A percentile compares a stretch with the other conserved stretches of the same genome.
Evolutionary conservation across 139 green algal species (phyloP).

Genomic region (Chlorella sp.): DNA sequence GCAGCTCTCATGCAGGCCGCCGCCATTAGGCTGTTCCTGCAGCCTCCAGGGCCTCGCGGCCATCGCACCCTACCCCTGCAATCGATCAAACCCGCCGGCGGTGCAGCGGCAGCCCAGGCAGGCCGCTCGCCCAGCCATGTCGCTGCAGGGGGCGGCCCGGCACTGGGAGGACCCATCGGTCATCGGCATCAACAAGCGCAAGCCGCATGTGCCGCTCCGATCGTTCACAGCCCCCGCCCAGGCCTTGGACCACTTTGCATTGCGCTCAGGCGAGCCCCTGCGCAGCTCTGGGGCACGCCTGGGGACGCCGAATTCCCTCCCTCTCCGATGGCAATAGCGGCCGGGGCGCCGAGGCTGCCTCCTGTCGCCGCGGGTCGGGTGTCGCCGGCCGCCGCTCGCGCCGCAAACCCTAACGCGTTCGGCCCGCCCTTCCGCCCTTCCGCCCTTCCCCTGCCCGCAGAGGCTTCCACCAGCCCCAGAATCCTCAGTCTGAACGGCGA

Average conservation of each 20-base stretch:
- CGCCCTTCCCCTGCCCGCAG: not conserved
- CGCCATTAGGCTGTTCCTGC: too few relatives aligned
- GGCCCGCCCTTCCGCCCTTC: not conserved
- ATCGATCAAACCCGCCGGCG: too few relatives aligned
- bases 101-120: too few relatives aligned
- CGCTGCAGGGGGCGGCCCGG: not conserved
- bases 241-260: slow-evolving; percentile 1
- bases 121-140: too few relatives aligned
- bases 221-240: slow-evolving; percentile 56
- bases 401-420: not conserved
- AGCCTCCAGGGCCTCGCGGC: too few relatives aligned
- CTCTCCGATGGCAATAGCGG: not conserved
- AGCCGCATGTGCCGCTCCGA: slow-evolving; percentile 66
- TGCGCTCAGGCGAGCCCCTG: not conserved
- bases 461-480: not conserved
- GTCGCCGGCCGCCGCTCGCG: not conserved
- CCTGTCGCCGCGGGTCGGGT: not conserved
- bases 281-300: too few relatives aligned
- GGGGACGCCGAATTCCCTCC: too few relatives aligned
- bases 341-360: not conserved
- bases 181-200: slow-evolving; percentile 73
- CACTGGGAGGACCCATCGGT: slow-evolving; percentile 83
- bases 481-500: slow-evolving; percentile 56
- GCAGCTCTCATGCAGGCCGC: too few relatives aligned
- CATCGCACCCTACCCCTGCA: too few relatives aligned